These are phyloP conservation scores for Tolypocladium ovalisporum DNA, from an alignment of 2,329 filamentous ascomycete genomes.

Conservation along the genomic window DNA sequence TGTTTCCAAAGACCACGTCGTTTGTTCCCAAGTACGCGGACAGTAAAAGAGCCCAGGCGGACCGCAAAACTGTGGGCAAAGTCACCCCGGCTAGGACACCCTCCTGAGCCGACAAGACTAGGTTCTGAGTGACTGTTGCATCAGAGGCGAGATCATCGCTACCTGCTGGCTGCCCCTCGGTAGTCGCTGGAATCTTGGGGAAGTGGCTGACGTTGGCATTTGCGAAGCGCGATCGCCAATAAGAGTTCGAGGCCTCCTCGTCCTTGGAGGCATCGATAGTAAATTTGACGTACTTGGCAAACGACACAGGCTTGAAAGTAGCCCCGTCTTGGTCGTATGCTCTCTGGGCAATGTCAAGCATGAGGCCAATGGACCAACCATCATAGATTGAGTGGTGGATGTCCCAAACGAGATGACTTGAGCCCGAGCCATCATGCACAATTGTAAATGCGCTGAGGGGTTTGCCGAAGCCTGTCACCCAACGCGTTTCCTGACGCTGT, in stretches of 20 bases:
- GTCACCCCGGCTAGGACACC: not conserved
- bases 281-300: conserved; percentile 3
- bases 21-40: conserved; percentile 7
- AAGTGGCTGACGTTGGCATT: not conserved
- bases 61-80: conserved; percentile 12
- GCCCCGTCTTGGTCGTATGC: conserved; percentile 2
- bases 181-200: not conserved
- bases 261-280: not conserved
- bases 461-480: not conserved
- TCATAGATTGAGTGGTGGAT: conserved; percentile 15
- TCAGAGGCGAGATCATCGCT: not conserved
- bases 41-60: conserved; percentile 16
- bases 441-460: not conserved
- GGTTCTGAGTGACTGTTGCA: not conserved
- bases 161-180: not conserved
- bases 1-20: conserved; percentile 14
- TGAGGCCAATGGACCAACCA: conserved; percentile 8
- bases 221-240: not conserved
- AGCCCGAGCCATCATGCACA: not conserved
- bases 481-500: not conserved
- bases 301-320: not conserved
- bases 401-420: conserved; percentile 8
- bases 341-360: not conserved
- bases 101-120: not conserved
- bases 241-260: not conserved